These are phyloP conservation scores for Calophaca sinica DNA, from an alignment of 306 rosid genomes.

Conservation along the genomic window DNA sequence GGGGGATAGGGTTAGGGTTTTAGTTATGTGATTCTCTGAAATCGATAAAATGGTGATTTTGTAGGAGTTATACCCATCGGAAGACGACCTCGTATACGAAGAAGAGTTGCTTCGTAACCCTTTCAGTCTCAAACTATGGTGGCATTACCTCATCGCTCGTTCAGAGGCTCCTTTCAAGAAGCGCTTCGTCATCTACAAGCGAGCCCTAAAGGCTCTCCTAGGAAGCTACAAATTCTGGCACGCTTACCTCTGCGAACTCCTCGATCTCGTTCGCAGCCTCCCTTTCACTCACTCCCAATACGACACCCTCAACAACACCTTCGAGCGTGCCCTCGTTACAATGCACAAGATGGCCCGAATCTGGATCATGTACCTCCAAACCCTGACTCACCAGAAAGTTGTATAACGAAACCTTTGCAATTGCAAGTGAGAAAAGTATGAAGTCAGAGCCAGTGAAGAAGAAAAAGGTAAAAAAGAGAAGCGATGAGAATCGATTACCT, in stretches of 20 bases:
- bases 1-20: not conserved
- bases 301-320: too few species aligned
- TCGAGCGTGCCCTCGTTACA: conserved; percentile 79
- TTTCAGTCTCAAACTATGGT: conserved; percentile 86
- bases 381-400: conserved; percentile 71
- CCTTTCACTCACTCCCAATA: too few species aligned
- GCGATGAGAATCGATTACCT: too few species aligned
- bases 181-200: conserved; percentile 79
- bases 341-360: conserved; percentile 96
- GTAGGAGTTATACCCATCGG: conserved; percentile 64
- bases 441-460: too few species aligned
- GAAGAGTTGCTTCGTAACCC: conserved; percentile 92
- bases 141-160: conserved; percentile 86
- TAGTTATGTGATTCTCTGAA: not conserved
- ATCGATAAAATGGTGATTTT: conserved; percentile 30
- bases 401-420: conserved; percentile 39
- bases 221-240: conserved; percentile 96
- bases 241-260: conserved; percentile 90
- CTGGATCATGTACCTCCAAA: conserved; percentile 81
- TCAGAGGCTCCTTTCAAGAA: conserved; percentile 76
- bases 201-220: conserved; percentile 85
- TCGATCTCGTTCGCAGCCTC: conserved; percentile 70
- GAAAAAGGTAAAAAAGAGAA: too few species aligned
- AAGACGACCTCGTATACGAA: conserved; percentile 85
- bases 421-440: too few species aligned